Conservation (phyloP, 805 yeast species). For the Naumovozyma dairenensis region DNA sequence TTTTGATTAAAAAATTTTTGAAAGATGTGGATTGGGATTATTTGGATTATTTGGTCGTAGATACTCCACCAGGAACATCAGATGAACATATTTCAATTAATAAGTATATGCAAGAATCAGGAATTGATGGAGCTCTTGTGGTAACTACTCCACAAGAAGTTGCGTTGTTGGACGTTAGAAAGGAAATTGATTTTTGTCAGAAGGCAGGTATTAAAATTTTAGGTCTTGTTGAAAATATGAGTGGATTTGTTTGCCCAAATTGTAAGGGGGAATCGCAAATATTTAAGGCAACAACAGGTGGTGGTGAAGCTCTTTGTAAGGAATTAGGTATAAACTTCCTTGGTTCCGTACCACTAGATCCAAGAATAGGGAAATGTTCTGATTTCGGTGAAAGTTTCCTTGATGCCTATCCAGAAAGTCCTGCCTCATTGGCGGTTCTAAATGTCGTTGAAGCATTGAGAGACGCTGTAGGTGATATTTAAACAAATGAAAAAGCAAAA, state of each 20-base stretch:
- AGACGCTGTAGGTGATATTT: slow-evolving; percentile 39
- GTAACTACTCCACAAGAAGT: slow-evolving; percentile 98
- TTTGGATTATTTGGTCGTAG: slow-evolving; percentile 78
- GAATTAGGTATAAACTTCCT: slow-evolving; percentile 71
- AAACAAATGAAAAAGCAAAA: slow-evolving; percentile 1
- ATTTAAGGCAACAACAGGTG: slow-evolving; percentile 94
- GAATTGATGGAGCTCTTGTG: slow-evolving; percentile 89
- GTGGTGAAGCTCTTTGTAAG: slow-evolving; percentile 75
- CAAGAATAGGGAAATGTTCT: slow-evolving; percentile 82
- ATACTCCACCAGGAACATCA: slow-evolving; percentile 97
- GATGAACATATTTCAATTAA: slow-evolving; percentile 93
- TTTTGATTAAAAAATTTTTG: slow-evolving; percentile 83
- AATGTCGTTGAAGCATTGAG: slow-evolving; percentile 69
- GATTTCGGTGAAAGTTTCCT: slow-evolving; percentile 80
- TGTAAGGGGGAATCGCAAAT: slow-evolving; percentile 86
- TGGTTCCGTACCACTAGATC: slow-evolving; percentile 93
- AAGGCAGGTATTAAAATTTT: slow-evolving; percentile 80
- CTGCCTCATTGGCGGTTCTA: slow-evolving; percentile 79
- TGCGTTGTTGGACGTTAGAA: slow-evolving; percentile 86
- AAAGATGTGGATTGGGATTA: slow-evolving; percentile 88
- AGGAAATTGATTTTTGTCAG: slow-evolving; percentile 88
- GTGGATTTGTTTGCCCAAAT: slow-evolving; percentile 94
- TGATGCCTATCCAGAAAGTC: slow-evolving; percentile 80
- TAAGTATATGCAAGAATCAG: slow-evolving; percentile 76
- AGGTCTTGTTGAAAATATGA: slow-evolving; percentile 95